Evolutionary conservation across 345 rosid genomes (phyloP).

Genomic region (Pistacia integerrima): DNA sequence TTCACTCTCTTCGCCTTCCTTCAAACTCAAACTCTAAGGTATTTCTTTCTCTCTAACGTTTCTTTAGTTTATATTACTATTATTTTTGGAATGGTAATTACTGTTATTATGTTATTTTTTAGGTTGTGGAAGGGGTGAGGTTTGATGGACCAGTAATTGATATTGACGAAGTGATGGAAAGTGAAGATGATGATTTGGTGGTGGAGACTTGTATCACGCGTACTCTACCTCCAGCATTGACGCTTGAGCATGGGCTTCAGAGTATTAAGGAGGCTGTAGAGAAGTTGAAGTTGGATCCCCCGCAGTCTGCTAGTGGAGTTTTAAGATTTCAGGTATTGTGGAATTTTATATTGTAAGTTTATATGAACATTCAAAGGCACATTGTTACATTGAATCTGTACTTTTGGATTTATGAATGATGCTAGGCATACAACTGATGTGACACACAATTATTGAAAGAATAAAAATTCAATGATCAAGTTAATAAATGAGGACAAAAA

Average conservation of each 20-base stretch:
- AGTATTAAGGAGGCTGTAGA: constrained; percentile 59
- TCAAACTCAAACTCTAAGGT: constrained; percentile 12
- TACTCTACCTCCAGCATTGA: constrained; percentile 78
- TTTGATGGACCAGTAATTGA: constrained; percentile 60
- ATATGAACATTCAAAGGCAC: not conserved
- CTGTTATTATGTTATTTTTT: not conserved
- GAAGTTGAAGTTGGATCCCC: constrained; percentile 64
- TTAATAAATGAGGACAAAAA: too few relatives aligned
- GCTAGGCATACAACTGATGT: too few relatives aligned
- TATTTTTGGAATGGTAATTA: not conserved
- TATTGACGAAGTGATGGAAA: constrained; percentile 28
- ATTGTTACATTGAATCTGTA: not conserved
- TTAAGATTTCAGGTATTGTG: constrained; percentile 72
- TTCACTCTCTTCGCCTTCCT: constrained; percentile 13
- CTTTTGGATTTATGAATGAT: not conserved
- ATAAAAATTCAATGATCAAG: too few relatives aligned
- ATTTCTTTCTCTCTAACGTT: not conserved
- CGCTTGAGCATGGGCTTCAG: constrained; percentile 67
- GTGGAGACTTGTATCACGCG: constrained; percentile 69
- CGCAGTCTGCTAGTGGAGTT: constrained; percentile 51
- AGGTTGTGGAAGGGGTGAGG: constrained; percentile 50
- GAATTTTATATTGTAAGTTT: not conserved
- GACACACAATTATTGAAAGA: too few relatives aligned
- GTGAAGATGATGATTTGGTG: constrained; percentile 50
- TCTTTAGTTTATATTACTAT: not conserved